Evolutionary conservation across 805 yeast genomes (phyloP), one percentile per base, ranked within the genome.

Genomic region (Alloascoidea hylecoeti): DNA sequence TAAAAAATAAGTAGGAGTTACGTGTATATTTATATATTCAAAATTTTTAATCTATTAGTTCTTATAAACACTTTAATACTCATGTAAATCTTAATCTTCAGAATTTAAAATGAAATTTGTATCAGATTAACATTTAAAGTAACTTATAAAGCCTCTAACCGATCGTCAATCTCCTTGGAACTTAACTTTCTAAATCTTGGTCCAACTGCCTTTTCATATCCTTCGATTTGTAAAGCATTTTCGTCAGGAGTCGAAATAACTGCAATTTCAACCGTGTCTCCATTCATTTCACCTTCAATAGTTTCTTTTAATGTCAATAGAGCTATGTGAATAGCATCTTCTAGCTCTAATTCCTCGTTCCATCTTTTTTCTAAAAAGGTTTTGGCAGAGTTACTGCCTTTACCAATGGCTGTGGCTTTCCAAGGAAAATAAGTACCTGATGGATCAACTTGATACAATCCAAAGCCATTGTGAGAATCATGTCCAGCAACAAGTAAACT

Each of bases 371-470:
- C 99, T 53, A 92, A 63, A 51, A 92, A 92, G 1, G 97, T 89
- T 66, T 94, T 92, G 27, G 97, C 98, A n/a, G 94, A 84, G 34
- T 76, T 75, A 3, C 96, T 78, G 17, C 96, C 94, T 55, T 86
- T 88, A 46, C 99, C 99, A 50, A 92, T 92, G 16, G 98, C 97
- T 3, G 98, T 89, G 30, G 98, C 98, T 61, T 89, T 92, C 99
- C 99, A 92, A 5, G 99, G 97, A 70, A 84, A 92, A 58, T 80
- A 92, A 33, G 96, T 77, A 5, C 99, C 99, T 3, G 95, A 81
- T 3, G 99, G 99, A 62, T 92, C 99, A 36, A 92, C 94, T 61
- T 92, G 99, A 58, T 92, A 92, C 42, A 92, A 67, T 54, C 82
- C 82, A 58, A 72, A 88, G 18, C 76, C 76, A 49, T 70, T 75